Evolutionary conservation across 106 monocot species (phyloP), one percentile per base, ranked within the genome.

Genomic region (Dioscorea zingiberensis): DNA sequence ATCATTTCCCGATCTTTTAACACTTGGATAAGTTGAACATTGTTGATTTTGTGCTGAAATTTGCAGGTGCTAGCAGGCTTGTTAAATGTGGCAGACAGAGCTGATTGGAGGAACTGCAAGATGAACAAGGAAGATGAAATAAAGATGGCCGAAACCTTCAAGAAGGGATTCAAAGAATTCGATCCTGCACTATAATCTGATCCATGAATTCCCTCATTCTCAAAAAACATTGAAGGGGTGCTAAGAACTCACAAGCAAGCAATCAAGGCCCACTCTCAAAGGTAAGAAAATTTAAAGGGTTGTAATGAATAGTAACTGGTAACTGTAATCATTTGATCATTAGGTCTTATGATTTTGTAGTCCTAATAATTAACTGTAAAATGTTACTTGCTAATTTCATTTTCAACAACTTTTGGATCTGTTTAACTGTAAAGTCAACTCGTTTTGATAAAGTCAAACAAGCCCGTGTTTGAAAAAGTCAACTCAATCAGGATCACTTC

Each of bases 101-200:
- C 85, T 44, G 88, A 97, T 67, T 92, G 97, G 97, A 84, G 88
- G 69, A 86, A 86, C 64, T 88, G 88, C 68, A 87, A 77, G 81
- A 64, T 92, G 3, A 78, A 72, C 78, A 88, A 80, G 68, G 92
- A 97, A 59, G 92, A 97, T 13, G 97, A 92, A 55, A 53, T 72
- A 26, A 59, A 71, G 60, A 88, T 97, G 86, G 97, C 71, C 1
- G 84, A 92, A 48, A 70, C 15, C 49, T 97, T 97, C 70, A 92
- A 89, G 78, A 66, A 73, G 26, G 86, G 78, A 2, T 97, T 97
- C 60, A 27, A 63, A 46, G 67, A 86, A 58, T 97, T 84, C 47
- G 85, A 97, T 75, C 88, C 95, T 10, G 65, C 76, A 58, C 23
- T 23, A 62, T 87, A 59, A 83, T 59, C 47, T 10, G 1, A 23